Evolutionary conservation across 495 filamentous ascomycete genomes (phyloP).

Genomic region (Chaetomidium leptoderma): DNA sequence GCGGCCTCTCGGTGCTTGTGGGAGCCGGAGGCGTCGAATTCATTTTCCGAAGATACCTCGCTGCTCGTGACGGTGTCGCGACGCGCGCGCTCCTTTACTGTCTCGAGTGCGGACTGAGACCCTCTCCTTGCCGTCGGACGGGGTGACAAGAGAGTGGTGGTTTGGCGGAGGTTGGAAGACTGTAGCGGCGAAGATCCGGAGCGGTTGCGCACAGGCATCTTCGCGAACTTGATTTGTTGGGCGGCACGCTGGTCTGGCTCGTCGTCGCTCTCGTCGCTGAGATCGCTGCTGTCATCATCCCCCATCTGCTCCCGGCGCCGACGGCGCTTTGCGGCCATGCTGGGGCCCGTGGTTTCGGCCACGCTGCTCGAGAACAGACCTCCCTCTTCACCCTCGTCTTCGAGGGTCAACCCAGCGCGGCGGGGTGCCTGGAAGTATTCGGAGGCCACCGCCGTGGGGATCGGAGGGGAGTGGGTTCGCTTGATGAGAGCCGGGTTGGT

Average conservation of each 20-base stretch:
- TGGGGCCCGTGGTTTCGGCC: slow-evolving; percentile 69
- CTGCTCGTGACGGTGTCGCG: slow-evolving; percentile 88
- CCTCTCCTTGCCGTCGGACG: slow-evolving; percentile 52
- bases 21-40: slow-evolving; percentile 65
- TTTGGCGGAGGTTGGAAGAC: slow-evolving; percentile 49
- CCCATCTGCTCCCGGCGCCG: slow-evolving; percentile 73
- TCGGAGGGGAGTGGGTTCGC: slow-evolving; percentile 91
- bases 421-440: slow-evolving; percentile 85
- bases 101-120: slow-evolving; percentile 71
- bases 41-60: slow-evolving; percentile 88
- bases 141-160: slow-evolving; percentile 35
- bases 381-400: slow-evolving; percentile 77
- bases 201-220: slow-evolving; percentile 84
- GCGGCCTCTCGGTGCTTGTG: slow-evolving; percentile 53
- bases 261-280: slow-evolving; percentile 95
- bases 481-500: slow-evolving; percentile 72
- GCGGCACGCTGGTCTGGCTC: slow-evolving; percentile 63
- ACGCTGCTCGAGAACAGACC: slow-evolving; percentile 71
- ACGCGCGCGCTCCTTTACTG: slow-evolving; percentile 67
- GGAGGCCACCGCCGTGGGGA: slow-evolving; percentile 81
- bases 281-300: slow-evolving; percentile 93
- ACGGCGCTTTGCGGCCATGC: slow-evolving; percentile 51
- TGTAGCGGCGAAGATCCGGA: slow-evolving; percentile 84
- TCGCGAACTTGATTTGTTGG: slow-evolving; percentile 89
- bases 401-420: slow-evolving; percentile 51